Evolutionary conservation across 2,329 filamentous ascomycete genomes (phyloP).

Genomic region (Alternaria arborescens): DNA sequence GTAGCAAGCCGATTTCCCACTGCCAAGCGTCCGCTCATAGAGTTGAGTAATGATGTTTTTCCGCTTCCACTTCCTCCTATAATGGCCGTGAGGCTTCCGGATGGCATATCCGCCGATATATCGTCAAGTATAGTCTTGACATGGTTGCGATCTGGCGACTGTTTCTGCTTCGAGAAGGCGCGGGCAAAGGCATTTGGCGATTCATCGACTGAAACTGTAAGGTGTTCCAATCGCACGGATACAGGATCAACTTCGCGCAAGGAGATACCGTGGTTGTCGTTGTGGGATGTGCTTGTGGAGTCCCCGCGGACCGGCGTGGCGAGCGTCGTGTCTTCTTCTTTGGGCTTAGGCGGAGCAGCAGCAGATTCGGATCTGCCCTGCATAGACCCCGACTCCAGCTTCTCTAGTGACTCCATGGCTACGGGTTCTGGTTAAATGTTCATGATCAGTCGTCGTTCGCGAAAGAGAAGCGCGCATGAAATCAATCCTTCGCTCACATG

Average conservation of each 20-base stretch:
- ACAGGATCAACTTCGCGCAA: slow-evolving; percentile 64
- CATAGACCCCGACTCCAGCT: slow-evolving; percentile 15
- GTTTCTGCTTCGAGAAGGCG: slow-evolving; percentile 39
- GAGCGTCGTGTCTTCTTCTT: slow-evolving; percentile 12
- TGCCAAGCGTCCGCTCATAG: slow-evolving; percentile 73
- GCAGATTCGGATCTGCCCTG: slow-evolving; percentile 2
- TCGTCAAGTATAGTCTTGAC: slow-evolving; percentile 66
- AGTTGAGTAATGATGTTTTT: slow-evolving; percentile 69
- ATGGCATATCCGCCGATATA: slow-evolving; percentile 69
- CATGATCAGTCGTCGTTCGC: slow-evolving; percentile 17
- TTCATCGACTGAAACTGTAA: slow-evolving; percentile 66
- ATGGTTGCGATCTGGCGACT: slow-evolving; percentile 31
- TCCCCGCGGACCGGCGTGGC: slow-evolving; percentile 23
- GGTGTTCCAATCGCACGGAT: slow-evolving; percentile 62
- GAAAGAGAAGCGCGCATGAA: slow-evolving; percentile 11
- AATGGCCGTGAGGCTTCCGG: slow-evolving; percentile 76
- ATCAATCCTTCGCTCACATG: slow-evolving; percentile 8
- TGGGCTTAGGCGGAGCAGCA: background rate
- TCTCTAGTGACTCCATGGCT: slow-evolving; percentile 27
- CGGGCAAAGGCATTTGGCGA: slow-evolving; percentile 54
- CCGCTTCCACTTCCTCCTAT: slow-evolving; percentile 78
- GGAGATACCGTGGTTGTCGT: slow-evolving; percentile 46
- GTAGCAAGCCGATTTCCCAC: slow-evolving; percentile 61
- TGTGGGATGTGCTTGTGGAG: slow-evolving; percentile 30
- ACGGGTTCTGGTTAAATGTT: slow-evolving; percentile 10